Percentiles rank a stretch among this genome's conserved stretches.
Evolutionary conservation across 2,329 filamentous ascomycete species (phyloP).

Genomic region (Talaromyces sp.): DNA sequence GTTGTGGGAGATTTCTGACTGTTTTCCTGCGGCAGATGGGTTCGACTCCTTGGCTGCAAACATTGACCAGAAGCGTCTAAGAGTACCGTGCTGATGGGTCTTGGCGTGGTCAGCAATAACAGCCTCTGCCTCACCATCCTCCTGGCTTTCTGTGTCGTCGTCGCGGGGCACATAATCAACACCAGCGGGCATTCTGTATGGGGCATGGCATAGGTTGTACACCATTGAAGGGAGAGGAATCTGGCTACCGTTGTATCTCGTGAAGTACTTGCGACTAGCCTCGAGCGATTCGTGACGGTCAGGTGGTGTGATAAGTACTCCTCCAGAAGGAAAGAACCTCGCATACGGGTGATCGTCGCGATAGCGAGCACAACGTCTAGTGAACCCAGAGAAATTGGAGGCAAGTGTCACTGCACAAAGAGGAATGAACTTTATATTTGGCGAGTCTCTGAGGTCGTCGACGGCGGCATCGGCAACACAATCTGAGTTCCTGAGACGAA

Average conservation of each 20-base stretch:
- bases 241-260: constrained; percentile 6
- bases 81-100: background rate
- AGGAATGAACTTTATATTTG: constrained; percentile 30
- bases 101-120: background rate
- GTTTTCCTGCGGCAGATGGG: background rate
- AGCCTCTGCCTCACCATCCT: background rate
- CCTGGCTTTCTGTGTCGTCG: background rate
- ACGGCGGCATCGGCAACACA: constrained; percentile 11
- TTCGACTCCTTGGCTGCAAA: background rate
- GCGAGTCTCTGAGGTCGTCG: constrained; percentile 8
- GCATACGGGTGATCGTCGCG: background rate
- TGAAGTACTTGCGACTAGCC: constrained; percentile 25
- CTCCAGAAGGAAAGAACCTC: constrained; percentile 25
- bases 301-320: constrained; percentile 27
- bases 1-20: background rate
- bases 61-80: background rate
- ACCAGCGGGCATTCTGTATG: constrained; percentile 1
- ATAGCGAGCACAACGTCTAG: constrained; percentile 22
- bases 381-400: constrained; percentile 29
- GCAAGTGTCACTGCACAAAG: constrained; percentile 33
- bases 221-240: constrained; percentile 22
- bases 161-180: constrained; percentile 2
- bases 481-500: constrained; percentile 25
- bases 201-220: constrained; percentile 21
- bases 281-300: constrained; percentile 27